phyloP scores from a whole-genome alignment of 345 rosid species.

The Pistacia atlantica region DNA sequence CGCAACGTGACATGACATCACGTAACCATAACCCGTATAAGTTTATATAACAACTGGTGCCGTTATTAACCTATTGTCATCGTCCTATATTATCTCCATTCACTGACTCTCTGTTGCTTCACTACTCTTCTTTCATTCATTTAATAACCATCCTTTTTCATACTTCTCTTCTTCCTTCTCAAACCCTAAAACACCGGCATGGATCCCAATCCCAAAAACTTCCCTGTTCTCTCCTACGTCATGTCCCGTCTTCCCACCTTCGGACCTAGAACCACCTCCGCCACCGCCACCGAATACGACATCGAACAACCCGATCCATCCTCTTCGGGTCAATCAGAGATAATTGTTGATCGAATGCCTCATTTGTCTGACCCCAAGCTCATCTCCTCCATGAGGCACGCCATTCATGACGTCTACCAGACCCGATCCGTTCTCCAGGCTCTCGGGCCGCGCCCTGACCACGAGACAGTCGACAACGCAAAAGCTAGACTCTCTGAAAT shows the following conservation, averaged over 20 bases:
- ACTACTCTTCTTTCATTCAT: not conserved
- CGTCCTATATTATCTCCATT: too few relatives aligned
- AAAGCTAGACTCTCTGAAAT: slow-evolving; percentile 57
- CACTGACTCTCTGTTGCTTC: too few relatives aligned
- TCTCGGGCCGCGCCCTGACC: slow-evolving; percentile 92
- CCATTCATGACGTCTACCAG: slow-evolving; percentile 73
- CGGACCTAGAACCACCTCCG: slow-evolving; percentile 38
- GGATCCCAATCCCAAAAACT: slow-evolving; percentile 74
- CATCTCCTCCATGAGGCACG: slow-evolving; percentile 71
- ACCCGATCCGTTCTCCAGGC: slow-evolving; percentile 80
- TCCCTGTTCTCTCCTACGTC: slow-evolving; percentile 91
- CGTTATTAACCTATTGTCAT: too few relatives aligned
- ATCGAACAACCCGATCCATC: slow-evolving; percentile 42
- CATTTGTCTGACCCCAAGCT: slow-evolving; percentile 64
- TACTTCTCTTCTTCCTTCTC: not conserved
- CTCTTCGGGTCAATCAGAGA: slow-evolving; percentile 24
- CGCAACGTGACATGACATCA: too few relatives aligned
- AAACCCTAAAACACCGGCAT: slow-evolving; percentile 17
- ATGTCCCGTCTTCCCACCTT: slow-evolving; percentile 73
- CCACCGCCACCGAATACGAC: slow-evolving; percentile 26
- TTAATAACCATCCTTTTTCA: too few relatives aligned
- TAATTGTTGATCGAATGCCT: slow-evolving; percentile 60
- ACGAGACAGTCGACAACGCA: slow-evolving; percentile 82
- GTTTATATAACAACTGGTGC: too few relatives aligned
- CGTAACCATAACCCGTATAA: too few relatives aligned